Base-by-base conservation (phyloP, 768 basidiomycete genomes). In the Pseudohyphozyma bogoriensis region DNA sequence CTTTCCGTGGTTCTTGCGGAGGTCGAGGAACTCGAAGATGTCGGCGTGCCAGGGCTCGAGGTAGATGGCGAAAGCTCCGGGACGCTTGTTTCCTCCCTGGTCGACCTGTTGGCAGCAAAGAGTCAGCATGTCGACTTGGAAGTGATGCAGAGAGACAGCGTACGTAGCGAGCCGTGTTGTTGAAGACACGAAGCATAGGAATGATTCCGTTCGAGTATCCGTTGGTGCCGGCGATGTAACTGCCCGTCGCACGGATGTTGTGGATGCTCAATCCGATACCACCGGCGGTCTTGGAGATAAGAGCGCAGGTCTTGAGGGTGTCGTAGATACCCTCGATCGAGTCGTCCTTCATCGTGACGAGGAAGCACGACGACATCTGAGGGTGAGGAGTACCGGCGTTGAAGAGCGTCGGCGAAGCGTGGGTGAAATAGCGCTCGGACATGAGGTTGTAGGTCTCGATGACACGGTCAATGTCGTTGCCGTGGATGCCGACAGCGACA, bases 311-410 rank as follows among this genome's bases (percentile, higher is more conserved):
- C 79, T 96, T 97, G 68, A 99, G 79, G 1, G 95, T 97, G 69
- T 97, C 93, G 73, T 97, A 99, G 75, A 99, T 97, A 24, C 95
- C 95, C 68, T 99, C 95, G 60, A 97, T 97, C 5, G 89, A 93
- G 74, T 97, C 95, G 24, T 96, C 91, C 75, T 91, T 90, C 95
- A 97, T 97, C 72, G 85, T 85, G 51, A 99, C 85, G 58, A 99
- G 83, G 83, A 97, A 99, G 77, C 95, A 97, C 4, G 90, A 93
- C 63, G 87, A 70, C 63, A 97, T 80, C 72, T 97, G 95, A n/a
- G 90, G 83, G 72, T 88, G 79, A 28, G 92, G 93, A 11, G 92
- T 96, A 35, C 95, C 93, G 47, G 93, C 91, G 72, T 96, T 96
- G 83, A 99, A 99, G 24, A 97, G 81, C 0, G 90, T 97, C 11